phyloP scores from a whole-genome alignment of 345 rosid species.

The Clausena lansium region DNA sequence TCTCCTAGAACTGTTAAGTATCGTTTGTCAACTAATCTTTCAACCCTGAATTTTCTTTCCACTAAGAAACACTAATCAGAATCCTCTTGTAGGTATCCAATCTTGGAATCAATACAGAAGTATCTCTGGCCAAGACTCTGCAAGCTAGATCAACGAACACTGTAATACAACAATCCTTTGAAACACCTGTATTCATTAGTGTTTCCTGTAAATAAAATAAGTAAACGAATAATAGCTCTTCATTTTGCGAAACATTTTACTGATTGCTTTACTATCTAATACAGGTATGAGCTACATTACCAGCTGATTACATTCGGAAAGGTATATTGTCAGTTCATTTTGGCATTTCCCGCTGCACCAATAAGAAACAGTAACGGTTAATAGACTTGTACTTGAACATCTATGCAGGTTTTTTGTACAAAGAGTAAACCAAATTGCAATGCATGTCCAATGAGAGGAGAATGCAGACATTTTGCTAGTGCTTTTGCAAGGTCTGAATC shows the following conservation, averaged over 20 bases:
- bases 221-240: neutral
- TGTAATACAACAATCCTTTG: slow-evolving; percentile 48
- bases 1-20: slow-evolving; percentile 82
- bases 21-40: slow-evolving; percentile 11
- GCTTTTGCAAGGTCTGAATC: slow-evolving; percentile 87
- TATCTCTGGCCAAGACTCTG: slow-evolving; percentile 97
- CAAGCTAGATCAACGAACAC: slow-evolving; percentile 80
- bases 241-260: slow-evolving; percentile 8
- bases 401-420: slow-evolving; percentile 89
- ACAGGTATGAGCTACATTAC: slow-evolving; percentile 93
- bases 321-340: slow-evolving; percentile 41
- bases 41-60: slow-evolving; percentile 1
- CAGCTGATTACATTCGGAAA: slow-evolving; percentile 97
- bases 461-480: slow-evolving; percentile 97
- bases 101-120: slow-evolving; percentile 85
- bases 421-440: slow-evolving; percentile 92
- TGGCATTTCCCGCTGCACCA: slow-evolving; percentile 4
- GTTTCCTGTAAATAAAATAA: neutral
- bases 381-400: slow-evolving; percentile 21
- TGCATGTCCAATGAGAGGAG: slow-evolving; percentile 97
- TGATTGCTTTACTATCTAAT: slow-evolving; percentile 22
- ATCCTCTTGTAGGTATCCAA: slow-evolving; percentile 61
- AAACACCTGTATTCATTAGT: neutral
- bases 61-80: slow-evolving; percentile 24
- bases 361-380: neutral